Evolutionary conservation across 2,329 filamentous ascomycete species (phyloP), one percentile per base, ranked within the genome.

Genomic region (Shiraia sp.): DNA sequence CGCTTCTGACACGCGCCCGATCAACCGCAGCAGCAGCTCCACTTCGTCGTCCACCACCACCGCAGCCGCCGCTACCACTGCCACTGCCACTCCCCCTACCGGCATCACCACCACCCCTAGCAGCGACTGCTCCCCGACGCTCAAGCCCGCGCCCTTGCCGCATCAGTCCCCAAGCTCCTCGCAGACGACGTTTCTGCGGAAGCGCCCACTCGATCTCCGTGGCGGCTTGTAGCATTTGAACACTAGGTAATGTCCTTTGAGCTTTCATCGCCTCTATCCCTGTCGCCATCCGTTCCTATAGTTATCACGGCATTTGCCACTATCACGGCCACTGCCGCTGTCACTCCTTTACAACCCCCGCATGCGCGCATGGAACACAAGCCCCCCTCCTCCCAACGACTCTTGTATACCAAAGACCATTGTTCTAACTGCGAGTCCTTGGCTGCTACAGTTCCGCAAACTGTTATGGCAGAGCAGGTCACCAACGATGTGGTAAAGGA

Each of bases 391-490:
- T 41, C 48, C 36, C 42, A 51, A 27, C 17, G 42, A 24, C 35
- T 42, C 19, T 41, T 42, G 36, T 32, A 28, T 43, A 45, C 57
- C 57, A 54, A 55, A 58, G 62, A 63, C 37, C 48, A 51, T 34
- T 43, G 25, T 54, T 69, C 67, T 71, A 57, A 70, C 66, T 53
- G 34, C 44, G 48, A 35, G 37, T 48, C 46, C 53, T 57, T 51
- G 52, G 48, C 57, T 55, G 53, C 60, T 14, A 53, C 71, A 79
- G 76, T 70, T 69, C 69, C 74, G 70, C 71, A 74, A 70, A 75
- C 80, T 85, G 82, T 85, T 83, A 85, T 85, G 82, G 82, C 82
- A 83, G 81, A 84, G 80, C 79, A 81, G 79, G 79, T 73, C 68
- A 76, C 74, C 79, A 81, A 82, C 74, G 78, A 85, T 85, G 82